Evolutionary conservation across 352 stramenopile species (phyloP).

Genomic region (Pythium angustatum): DNA sequence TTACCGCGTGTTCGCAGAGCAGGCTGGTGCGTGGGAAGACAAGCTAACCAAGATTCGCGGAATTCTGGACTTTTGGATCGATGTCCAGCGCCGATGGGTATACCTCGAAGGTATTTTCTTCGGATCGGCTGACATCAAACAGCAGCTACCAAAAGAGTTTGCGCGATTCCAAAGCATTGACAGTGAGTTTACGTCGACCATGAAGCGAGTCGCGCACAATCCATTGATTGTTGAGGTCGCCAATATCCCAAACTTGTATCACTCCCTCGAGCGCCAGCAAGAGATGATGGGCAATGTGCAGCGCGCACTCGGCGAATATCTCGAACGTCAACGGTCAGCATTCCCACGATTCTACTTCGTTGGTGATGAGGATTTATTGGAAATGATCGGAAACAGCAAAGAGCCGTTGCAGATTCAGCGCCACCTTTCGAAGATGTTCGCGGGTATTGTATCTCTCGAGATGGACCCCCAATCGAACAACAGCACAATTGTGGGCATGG

Average conservation of each 20-base stretch:
- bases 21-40: slow-evolving; percentile 97
- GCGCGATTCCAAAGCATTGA: slow-evolving; percentile 98
- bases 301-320: slow-evolving; percentile 98
- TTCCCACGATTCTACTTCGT: slow-evolving; percentile 99
- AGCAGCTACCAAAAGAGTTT: slow-evolving; percentile 98
- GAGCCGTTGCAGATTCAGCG: slow-evolving; percentile 98
- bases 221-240: slow-evolving; percentile 96
- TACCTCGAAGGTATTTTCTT: slow-evolving; percentile 99
- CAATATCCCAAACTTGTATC: slow-evolving; percentile 89
- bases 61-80: slow-evolving; percentile 99
- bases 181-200: slow-evolving; percentile 98
- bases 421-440: slow-evolving; percentile 99
- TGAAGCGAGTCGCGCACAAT: slow-evolving; percentile 96
- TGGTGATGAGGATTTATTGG: slow-evolving; percentile 99
- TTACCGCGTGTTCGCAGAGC: slow-evolving; percentile 98
- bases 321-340: slow-evolving; percentile 96
- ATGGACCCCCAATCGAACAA: slow-evolving; percentile 59
- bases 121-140: slow-evolving; percentile 98
- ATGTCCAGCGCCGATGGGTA: slow-evolving; percentile 99
- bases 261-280: slow-evolving; percentile 93
- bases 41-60: slow-evolving; percentile 95
- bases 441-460: slow-evolving; percentile 93
- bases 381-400: slow-evolving; percentile 99
- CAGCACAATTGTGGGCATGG: slow-evolving; percentile 91
- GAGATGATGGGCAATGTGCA: slow-evolving; percentile 99